Evolutionary conservation across 257 asterid genomes (phyloP), one percentile per base, ranked within the genome.

Genomic region (Oldenlandia corymbosa): DNA sequence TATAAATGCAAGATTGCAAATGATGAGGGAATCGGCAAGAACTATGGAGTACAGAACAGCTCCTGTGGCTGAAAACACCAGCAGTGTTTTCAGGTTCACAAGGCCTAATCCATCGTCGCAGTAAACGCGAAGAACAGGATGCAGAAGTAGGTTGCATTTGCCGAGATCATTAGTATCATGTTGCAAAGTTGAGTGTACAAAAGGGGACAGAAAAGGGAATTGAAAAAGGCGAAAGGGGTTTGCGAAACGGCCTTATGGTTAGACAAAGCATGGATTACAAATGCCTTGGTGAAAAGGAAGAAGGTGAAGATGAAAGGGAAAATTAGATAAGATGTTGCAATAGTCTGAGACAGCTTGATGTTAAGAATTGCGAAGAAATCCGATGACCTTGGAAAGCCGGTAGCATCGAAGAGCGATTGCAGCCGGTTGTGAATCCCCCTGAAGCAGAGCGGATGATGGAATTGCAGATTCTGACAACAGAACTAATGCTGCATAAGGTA

Each of bases 311-410:
- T 57, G 45, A 84, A 81, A 71, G 99, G 97, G 20, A 78, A 60
- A 43, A 72, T 57, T 58, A 89, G 72, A 48, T 81, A 55, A 34
- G 75, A 85, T 1, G 83, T 72, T 31, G 80, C 63, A 10, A 83
- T 67, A 51, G 97, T 79, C 20, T 84, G 96, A 57, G 97, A 75
- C 78, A 92, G 94, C 66, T 82, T 89, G 39, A 84, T 78, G 24
- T 69, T 78, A 69, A 92, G 83, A 20, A 89, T 60, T 28, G 75
- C 31, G 72, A 84, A 83, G 53, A 92, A 79, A 3, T 73, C 80
- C 3, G 90, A 82, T 1, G 90, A 78, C 0, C 82, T 78, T 0
- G 96, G 96, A 62, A 87, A 78, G 1, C 94, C 99, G 3, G 93
- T 80, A 0, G 95, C 88, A n/a, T 82, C 76, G 41, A 85, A 83